Base-by-base conservation (phyloP, 345 rosid genomes). In the Arabis alpina region DNA sequence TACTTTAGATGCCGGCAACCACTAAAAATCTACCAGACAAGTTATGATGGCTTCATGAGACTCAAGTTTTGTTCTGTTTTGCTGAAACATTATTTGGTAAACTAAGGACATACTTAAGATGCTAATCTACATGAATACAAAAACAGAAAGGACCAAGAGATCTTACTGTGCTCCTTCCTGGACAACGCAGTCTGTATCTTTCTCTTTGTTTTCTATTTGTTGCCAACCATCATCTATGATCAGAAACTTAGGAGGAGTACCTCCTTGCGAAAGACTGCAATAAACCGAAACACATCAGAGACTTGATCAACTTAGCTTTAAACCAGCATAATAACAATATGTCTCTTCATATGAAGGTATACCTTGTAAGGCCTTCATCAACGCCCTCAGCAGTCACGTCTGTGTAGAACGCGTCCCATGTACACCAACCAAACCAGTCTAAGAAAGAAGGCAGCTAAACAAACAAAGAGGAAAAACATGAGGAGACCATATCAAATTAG, bases 371-470 rank as follows among this genome's bases (percentile, higher is more conserved):
- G 61, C 99, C 99, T 68, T 91, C 88, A 63, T 88, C 84, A 42
- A 91, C 98, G 36, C 97, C 99, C 76, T 91, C 96, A 0, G 99
- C 97, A 13, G 98, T 94, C 75, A 91, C 98, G 41, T 94, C 96
- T 19, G 96, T 89, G 80, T 94, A 94, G 77, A 89, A 94, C 11
- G 99, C 99, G 73, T 94, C 98, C 99, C 99, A 94, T n/a, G 99
- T 94, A 85, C 99, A 94, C 99, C 99, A 94, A 65, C 99, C 98
- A 75, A 94, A 91, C 96, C 98, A 94, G 72, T 94, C 96, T 37
- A 89, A 81, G 77, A 94, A 83, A 68, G 92, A 81, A 72, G 98
- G 98, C 80, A 91, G 67, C 97, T 94, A 59, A 12, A 75, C 48
- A 72, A 53, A 59, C 4, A 71, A 71, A 52, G 57, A 71, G 19